phyloP scores from a whole-genome alignment of 306 rosid genomes.

The Casuarina cunninghamiana region DNA sequence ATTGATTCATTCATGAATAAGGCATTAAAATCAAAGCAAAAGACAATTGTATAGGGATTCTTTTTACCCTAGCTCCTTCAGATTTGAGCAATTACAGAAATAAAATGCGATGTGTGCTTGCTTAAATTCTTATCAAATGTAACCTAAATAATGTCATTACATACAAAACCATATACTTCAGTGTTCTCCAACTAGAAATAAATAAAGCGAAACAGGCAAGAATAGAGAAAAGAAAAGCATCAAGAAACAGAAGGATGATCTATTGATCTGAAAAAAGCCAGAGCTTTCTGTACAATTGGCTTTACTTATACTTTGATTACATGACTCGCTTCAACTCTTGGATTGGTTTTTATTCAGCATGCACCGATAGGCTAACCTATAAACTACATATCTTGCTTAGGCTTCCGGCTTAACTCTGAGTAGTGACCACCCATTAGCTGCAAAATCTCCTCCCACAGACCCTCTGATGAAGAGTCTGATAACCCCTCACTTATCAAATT shows the following conservation, averaged over 20 bases:
- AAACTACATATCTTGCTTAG: slow-evolving; percentile 84
- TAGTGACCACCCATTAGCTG: slow-evolving; percentile 95
- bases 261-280: slow-evolving; percentile 43
- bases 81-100: not conserved
- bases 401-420: slow-evolving; percentile 92
- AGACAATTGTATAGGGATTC: not conserved
- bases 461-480: slow-evolving; percentile 63
- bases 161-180: not conserved
- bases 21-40: not conserved
- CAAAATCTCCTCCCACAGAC: slow-evolving; percentile 88
- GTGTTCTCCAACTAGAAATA: not conserved
- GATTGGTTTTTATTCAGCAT: slow-evolving; percentile 21
- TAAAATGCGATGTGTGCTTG: not conserved
- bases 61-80: not conserved
- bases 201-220: not conserved
- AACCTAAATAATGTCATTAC: slow-evolving; percentile 1
- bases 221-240: not conserved
- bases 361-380: slow-evolving; percentile 21
- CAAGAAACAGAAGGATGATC: slow-evolving; percentile 12
- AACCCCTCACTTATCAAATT: slow-evolving; percentile 59
- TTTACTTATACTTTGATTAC: slow-evolving; percentile 33
- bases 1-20: not conserved
- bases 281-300: slow-evolving; percentile 59
- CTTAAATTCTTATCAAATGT: not conserved
- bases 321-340: slow-evolving; percentile 16